Evolutionary conservation across 2,329 filamentous ascomycete species (phyloP).

Genomic region (Trichoderma polysporum): DNA sequence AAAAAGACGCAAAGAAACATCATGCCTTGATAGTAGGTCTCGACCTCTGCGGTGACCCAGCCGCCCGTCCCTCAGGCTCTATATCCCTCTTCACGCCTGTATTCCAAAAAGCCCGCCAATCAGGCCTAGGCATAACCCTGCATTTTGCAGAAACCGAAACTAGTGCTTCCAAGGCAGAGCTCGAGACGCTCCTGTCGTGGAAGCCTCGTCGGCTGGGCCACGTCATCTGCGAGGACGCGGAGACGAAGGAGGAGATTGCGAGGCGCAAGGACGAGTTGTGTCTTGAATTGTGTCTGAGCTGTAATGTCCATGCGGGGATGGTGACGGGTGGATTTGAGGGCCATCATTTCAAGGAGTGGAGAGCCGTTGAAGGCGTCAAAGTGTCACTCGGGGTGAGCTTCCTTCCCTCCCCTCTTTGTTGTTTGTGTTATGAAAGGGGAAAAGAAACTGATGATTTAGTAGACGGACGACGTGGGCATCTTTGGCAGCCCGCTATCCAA

Average conservation of each 20-base stretch:
- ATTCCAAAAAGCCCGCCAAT: slow-evolving; percentile 56
- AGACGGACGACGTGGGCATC: slow-evolving; percentile 84
- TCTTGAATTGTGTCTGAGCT: slow-evolving; percentile 75
- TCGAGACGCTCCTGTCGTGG: slow-evolving; percentile 64
- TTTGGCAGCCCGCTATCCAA: slow-evolving; percentile 75
- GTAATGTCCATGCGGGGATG: slow-evolving; percentile 77
- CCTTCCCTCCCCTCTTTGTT: background rate
- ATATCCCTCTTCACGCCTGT: slow-evolving; percentile 59
- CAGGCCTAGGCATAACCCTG: slow-evolving; percentile 64
- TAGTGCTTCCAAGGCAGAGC: slow-evolving; percentile 58
- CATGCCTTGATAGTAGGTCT: slow-evolving; percentile 64
- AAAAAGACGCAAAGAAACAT: background rate
- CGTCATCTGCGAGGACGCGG: slow-evolving; percentile 70
- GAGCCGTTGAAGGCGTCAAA: slow-evolving; percentile 53
- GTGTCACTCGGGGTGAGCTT: slow-evolving; percentile 67
- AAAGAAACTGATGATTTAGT: background rate
- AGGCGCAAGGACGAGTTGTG: slow-evolving; percentile 50
- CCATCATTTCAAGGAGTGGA: slow-evolving; percentile 80
- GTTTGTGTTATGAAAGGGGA: background rate
- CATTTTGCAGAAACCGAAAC: slow-evolving; percentile 73
- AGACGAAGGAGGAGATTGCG: slow-evolving; percentile 55
- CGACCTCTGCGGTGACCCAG: slow-evolving; percentile 77
- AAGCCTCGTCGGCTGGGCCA: slow-evolving; percentile 70
- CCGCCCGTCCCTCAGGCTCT: slow-evolving; percentile 50
- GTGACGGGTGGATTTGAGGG: slow-evolving; percentile 62